phyloP scores from a whole-genome alignment of 345 rosid species.

The Cardamine chenopodiifolia region DNA sequence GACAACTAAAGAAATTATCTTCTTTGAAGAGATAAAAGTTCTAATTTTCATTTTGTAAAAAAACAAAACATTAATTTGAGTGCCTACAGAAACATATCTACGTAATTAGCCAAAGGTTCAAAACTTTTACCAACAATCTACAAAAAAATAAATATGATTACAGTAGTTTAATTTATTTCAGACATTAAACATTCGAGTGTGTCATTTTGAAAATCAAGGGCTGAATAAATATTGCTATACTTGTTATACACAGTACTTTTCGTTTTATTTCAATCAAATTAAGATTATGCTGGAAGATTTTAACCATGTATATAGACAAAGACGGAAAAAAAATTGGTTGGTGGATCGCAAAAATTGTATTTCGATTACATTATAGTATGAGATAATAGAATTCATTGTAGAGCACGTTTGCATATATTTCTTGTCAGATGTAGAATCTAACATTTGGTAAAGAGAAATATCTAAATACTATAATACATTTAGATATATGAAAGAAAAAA shows the following conservation, averaged over 20 bases:
- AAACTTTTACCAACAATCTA: background rate
- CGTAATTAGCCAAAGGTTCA: background rate
- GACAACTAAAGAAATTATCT: background rate
- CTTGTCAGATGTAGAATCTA: slow-evolving; percentile 43
- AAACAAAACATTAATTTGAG: background rate
- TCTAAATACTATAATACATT: slow-evolving; percentile 1
- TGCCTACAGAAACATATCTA: background rate
- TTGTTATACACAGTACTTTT: background rate
- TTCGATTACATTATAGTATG: background rate
- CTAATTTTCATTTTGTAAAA: background rate
- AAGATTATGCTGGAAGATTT: background rate
- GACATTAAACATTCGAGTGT: background rate
- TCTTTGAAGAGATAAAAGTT: background rate
- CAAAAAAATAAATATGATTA: background rate
- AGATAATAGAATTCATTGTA: slow-evolving; percentile 13
- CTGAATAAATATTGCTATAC: background rate
- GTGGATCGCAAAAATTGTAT: background rate
- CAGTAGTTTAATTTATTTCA: background rate
- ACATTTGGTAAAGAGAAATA: slow-evolving; percentile 36
- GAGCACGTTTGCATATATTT: slow-evolving; percentile 34
- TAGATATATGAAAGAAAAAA: slow-evolving; percentile 9
- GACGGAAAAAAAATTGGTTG: background rate
- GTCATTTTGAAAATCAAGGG: background rate
- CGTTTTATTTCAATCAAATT: background rate
- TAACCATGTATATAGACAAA: background rate